Conservation (phyloP, 2,329 filamentous ascomycete species). For the Hymenoscyphus salicellus region DNA sequence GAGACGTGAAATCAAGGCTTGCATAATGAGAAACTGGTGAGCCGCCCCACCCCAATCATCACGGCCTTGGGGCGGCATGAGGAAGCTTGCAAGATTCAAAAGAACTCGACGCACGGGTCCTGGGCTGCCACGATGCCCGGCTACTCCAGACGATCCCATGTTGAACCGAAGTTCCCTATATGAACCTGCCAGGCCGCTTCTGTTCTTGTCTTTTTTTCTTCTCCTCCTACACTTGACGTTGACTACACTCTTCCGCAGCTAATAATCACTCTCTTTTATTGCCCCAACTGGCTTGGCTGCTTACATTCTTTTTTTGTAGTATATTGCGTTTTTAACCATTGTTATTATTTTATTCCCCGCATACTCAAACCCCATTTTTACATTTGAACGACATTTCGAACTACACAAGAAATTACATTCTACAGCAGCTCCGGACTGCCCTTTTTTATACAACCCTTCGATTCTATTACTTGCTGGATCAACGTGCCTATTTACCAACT, state of each 20-base stretch:
- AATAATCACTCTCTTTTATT: slow-evolving; percentile 45
- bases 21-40: slow-evolving; percentile 37
- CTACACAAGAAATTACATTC: slow-evolving; percentile 41
- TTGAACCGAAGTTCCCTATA: slow-evolving; percentile 32
- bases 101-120: slow-evolving; percentile 28
- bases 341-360: slow-evolving; percentile 31
- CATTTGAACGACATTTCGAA: slow-evolving; percentile 22
- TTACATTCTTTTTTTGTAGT: slow-evolving; percentile 48
- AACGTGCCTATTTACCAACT: slow-evolving; percentile 28
- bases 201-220: slow-evolving; percentile 26
- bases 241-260: slow-evolving; percentile 37
- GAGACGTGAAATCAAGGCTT: slow-evolving; percentile 35
- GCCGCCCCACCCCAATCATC: slow-evolving; percentile 29
- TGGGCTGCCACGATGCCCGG: slow-evolving; percentile 23
- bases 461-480: slow-evolving; percentile 36
- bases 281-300: slow-evolving; percentile 54
- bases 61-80: slow-evolving; percentile 16
- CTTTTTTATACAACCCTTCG: slow-evolving; percentile 29
- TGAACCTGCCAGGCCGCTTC: slow-evolving; percentile 21
- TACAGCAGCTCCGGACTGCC: slow-evolving; percentile 45
- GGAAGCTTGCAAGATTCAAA: slow-evolving; percentile 23
- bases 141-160: slow-evolving; percentile 31
- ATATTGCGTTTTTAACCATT: slow-evolving; percentile 33
- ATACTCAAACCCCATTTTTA: slow-evolving; percentile 13
- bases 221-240: slow-evolving; percentile 35